Evolutionary conservation across 1,284 basidiomycete species (phyloP), one percentile per base, ranked within the genome.

Genomic region (Sanghuangporus weigelae): DNA sequence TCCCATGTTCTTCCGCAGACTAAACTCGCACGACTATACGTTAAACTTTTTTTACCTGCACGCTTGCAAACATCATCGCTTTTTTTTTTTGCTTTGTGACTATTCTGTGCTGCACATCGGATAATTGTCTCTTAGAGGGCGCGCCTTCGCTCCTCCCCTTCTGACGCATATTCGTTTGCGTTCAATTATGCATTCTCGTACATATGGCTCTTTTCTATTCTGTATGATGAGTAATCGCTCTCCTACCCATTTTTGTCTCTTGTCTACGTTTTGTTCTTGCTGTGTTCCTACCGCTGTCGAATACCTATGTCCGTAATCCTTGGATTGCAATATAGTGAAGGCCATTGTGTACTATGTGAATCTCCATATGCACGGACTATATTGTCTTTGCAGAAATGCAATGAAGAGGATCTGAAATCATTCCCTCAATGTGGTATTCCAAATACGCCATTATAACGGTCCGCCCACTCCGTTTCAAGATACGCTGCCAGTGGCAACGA

Each of bases 11-110:
- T 57, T 49, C 58, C 56, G 23, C 19, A 53, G 35, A 26, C 62
- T 65, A 72, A 67, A 59, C 66, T 69, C 67, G 57, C 46, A 57
- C 16, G 19, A 8, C 19, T 40, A 14, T 10, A 44, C 40, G 56
- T 42, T 4, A 31, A 31, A 31, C 26, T 31, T 31, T 31, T 31
- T 31, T 31, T 31, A 31, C 26, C 5, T 31, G 21, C 23, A 35
- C 19, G n/a, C 35, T 19, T 49, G 21, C 48, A 49, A 36, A 10
- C 31, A 36, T 16, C 53, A 54, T 36, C 53, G 31, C 51, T 55
- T 7, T 66, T 60, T 68, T 66, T 57, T 56, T 11, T 62, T 63
- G 48, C 44, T 65, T 59, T 62, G 39, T 58, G 36, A 46, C 31
- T 23, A 55, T 44, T n/a, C 1, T 59, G 57, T 59, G 38, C 39